phyloP scores from a whole-genome alignment of 768 basidiomycete species.

The Glaciozyma antarctica region DNA sequence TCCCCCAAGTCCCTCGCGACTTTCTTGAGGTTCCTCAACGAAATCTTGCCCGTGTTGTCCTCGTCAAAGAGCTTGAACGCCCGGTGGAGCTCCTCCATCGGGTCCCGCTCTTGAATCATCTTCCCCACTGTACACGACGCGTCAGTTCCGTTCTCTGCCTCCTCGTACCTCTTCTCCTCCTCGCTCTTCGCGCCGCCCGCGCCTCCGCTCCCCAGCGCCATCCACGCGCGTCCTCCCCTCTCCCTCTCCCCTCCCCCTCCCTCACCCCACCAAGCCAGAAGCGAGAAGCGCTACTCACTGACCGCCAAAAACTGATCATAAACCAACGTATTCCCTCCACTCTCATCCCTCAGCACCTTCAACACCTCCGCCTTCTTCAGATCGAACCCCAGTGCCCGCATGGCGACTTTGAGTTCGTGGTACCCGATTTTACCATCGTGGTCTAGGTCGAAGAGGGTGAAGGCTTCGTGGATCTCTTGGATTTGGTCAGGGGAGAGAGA shows the following conservation, averaged over 20 bases:
- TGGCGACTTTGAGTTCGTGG: conserved; percentile 97
- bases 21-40: conserved; percentile 73
- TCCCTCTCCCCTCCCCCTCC: neutral
- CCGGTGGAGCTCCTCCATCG: conserved; percentile 87
- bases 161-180: no score
- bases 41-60: conserved; percentile 89
- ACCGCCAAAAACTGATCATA: conserved; percentile 91
- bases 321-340: conserved; percentile 55
- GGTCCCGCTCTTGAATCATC: conserved; percentile 83
- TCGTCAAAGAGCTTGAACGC: conserved; percentile 97
- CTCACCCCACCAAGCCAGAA: neutral
- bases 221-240: neutral
- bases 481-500: conserved; percentile 47
- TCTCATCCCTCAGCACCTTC: conserved; percentile 75
- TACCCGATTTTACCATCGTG: conserved; percentile 93
- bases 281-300: conserved; percentile 53
- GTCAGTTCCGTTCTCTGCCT: neutral
- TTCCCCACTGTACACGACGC: conserved; percentile 58
- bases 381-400: conserved; percentile 95
- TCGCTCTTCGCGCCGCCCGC: neutral
- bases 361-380: conserved; percentile 97
- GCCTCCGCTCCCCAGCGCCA: neutral
- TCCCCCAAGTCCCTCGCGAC: conserved; percentile 98
- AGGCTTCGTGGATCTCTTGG: conserved; percentile 96
- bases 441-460: conserved; percentile 98